phyloP scores from a whole-genome alignment of 495 filamentous ascomycete genomes.

The Penicillium angulare region DNA sequence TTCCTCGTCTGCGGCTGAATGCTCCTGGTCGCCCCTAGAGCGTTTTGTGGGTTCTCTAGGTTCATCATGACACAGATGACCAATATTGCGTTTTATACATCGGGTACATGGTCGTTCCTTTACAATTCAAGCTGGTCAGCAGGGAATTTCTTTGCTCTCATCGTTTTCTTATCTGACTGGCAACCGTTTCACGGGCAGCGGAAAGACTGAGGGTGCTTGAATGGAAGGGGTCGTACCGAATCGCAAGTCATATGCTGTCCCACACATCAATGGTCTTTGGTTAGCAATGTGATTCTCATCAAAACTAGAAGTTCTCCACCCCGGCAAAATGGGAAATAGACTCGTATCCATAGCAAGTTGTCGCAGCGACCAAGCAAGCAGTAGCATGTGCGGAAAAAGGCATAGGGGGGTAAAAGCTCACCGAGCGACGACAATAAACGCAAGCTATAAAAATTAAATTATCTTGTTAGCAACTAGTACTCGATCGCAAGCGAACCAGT shows the following conservation, averaged over 20 bases:
- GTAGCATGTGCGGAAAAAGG: neutral
- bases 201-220: slow-evolving; percentile 26
- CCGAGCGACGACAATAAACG: slow-evolving; percentile 98
- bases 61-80: slow-evolving; percentile 97
- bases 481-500: slow-evolving; percentile 26
- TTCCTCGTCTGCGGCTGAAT: slow-evolving; percentile 59
- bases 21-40: slow-evolving; percentile 67
- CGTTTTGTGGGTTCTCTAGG: slow-evolving; percentile 78
- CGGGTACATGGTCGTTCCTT: slow-evolving; percentile 94
- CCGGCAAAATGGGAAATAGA: neutral
- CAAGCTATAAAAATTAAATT: slow-evolving; percentile 64
- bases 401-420: slow-evolving; percentile 50
- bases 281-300: slow-evolving; percentile 29
- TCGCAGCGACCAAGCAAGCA: slow-evolving; percentile 1
- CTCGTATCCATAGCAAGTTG: neutral
- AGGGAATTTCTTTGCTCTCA: slow-evolving; percentile 6
- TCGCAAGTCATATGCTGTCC: slow-evolving; percentile 99
- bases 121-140: slow-evolving; percentile 27
- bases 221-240: slow-evolving; percentile 70
- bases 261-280: slow-evolving; percentile 34
- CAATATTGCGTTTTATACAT: slow-evolving; percentile 99
- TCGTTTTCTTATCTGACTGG: slow-evolving; percentile 8
- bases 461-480: slow-evolving; percentile 31
- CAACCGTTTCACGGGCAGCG: slow-evolving; percentile 25
- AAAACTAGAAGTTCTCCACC: neutral